These are phyloP conservation scores for Lactarius psammicola DNA, from an alignment of 768 basidiomycete genomes.

Conservation along the genomic window DNA sequence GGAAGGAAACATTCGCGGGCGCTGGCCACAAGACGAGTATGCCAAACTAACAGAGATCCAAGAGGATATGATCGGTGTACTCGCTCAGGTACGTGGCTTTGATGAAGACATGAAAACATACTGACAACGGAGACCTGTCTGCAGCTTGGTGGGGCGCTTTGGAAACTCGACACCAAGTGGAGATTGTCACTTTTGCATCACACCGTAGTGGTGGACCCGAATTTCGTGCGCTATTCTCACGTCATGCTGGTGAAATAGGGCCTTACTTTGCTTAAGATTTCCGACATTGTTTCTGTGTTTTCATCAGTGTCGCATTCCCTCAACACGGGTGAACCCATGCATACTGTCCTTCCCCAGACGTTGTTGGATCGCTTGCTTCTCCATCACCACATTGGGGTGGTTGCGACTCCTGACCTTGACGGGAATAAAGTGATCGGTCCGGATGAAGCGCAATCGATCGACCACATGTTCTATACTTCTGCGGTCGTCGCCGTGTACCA, in stretches of 20 bases:
- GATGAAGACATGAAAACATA: constrained; percentile 5
- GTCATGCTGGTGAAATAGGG: background rate
- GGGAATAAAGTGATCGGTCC: constrained; percentile 9
- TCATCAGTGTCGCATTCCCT: constrained; percentile 28
- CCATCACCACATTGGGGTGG: constrained; percentile 2
- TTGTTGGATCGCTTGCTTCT: constrained; percentile 24
- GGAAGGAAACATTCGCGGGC: constrained; percentile 50
- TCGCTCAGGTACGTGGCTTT: constrained; percentile 37
- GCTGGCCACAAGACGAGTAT: constrained; percentile 52
- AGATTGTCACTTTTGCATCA: constrained; percentile 41
- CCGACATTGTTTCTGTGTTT: constrained; percentile 46
- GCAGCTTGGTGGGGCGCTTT: constrained; percentile 44
- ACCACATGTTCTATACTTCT: constrained; percentile 25
- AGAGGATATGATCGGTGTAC: constrained; percentile 41
- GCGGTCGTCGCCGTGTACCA: constrained; percentile 23
- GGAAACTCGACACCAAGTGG: constrained; percentile 44
- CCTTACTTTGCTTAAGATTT: constrained; percentile 33
- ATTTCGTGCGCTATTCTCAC: constrained; percentile 41
- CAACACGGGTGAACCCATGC: constrained; percentile 26
- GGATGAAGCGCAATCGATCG: constrained; percentile 18
- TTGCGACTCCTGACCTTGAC: constrained; percentile 8
- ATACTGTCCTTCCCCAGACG: constrained; percentile 25
- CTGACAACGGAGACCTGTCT: background rate
- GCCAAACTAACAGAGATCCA: constrained; percentile 42
- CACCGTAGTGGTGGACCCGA: constrained; percentile 53